Percentiles rank a stretch among this genome's conserved stretches.
Evolutionary conservation across 75 land plant genomes (phyloP).

Genomic region (Cunninghamia lanceolata): DNA sequence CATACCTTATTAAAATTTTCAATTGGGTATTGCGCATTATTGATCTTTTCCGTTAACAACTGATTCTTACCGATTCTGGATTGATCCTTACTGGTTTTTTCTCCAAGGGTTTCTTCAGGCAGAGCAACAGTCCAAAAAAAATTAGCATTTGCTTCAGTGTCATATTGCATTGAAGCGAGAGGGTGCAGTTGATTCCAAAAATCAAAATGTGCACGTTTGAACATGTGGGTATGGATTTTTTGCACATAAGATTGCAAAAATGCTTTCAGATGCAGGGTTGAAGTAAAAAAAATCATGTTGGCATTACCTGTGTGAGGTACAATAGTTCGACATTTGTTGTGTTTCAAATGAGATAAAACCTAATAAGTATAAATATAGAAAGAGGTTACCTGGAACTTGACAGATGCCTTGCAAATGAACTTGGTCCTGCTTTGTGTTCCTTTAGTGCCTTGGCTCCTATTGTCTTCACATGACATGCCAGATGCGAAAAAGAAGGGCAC

Average conservation of each 20-base stretch:
- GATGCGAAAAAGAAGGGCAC: not conserved
- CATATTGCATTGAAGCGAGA: not conserved
- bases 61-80: not conserved
- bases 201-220: not conserved
- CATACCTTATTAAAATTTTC: not conserved
- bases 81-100: not conserved
- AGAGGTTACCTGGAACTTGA: not conserved
- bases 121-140: not conserved
- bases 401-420: not conserved
- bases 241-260: not conserved
- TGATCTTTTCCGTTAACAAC: not conserved
- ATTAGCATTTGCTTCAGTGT: not conserved
- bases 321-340: not conserved
- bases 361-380: not conserved
- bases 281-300: not conserved
- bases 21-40: not conserved
- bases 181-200: not conserved
- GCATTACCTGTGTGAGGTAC: not conserved
- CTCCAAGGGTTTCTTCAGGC: not conserved
- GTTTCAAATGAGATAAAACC: not conserved
- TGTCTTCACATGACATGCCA: not conserved
- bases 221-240: not conserved
- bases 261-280: not conserved
- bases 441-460: not conserved
- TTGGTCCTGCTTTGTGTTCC: not conserved